Base-by-base conservation (phyloP, 495 filamentous ascomycete genomes). In the Halenospora varia region DNA sequence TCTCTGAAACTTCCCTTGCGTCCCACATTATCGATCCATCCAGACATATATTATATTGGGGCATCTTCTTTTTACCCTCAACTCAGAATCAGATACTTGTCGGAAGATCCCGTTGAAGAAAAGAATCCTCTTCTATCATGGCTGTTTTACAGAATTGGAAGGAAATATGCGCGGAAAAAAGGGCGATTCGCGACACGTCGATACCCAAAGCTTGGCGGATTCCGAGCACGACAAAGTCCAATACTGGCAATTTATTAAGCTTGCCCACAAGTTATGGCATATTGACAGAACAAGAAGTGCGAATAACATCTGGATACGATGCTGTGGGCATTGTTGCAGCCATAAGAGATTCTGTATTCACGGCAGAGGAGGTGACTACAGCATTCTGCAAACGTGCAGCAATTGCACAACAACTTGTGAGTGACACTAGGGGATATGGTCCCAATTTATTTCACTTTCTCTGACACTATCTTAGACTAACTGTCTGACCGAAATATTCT, bases 401-500 rank as follows among this genome's bases (percentile, higher is more conserved):
- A 0, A 71, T 85, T 26, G 74, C 83, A 10, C 81, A 86, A 11
- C 83, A 86, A 62, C 61, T 84, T 22, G 81, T 74, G 17, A 81
- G 83, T n/a, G n/a, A n/a, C n/a, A n/a, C n/a, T n/a, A n/a, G n/a
- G n/a, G n/a, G n/a, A n/a, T n/a, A n/a, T n/a, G n/a, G n/a, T n/a
- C n/a, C n/a, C n/a, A n/a, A n/a, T n/a, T n/a, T n/a, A n/a, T n/a
- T n/a, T n/a, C n/a, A n/a, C n/a, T n/a, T n/a, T n/a, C n/a, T n/a
- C n/a, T n/a, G n/a, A n/a, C n/a, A n/a, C n/a, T n/a, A n/a, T n/a
- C n/a, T n/a, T n/a, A 86, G 17, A 82, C 74, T 18, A 80, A 84
- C 60, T 88, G 85, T 59, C 67, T 87, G 3, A 82, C 79, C 6
- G 85, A 90, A 51, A 81, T 82, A 29, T 77, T 86, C 48, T 87